phyloP scores from a whole-genome alignment of 352 stramenopile genomes.

The Phytophthora constricta region DNA sequence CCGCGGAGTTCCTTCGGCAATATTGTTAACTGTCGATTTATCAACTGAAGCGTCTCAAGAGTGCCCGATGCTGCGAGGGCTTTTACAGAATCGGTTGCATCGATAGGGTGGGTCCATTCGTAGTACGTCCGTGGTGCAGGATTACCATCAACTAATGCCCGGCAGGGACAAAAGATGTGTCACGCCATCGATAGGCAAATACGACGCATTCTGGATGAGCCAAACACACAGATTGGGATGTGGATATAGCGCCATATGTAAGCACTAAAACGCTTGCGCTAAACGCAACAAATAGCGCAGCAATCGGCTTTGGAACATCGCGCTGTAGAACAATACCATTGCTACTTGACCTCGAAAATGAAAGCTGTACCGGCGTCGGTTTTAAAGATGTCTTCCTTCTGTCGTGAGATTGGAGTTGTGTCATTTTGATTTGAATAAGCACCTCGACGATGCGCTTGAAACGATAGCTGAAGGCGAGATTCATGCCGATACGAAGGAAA shows the following conservation, averaged over 20 bases:
- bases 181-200: constrained; percentile 33
- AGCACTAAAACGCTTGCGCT: constrained; percentile 19
- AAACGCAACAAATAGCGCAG: constrained; percentile 20
- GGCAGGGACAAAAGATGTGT: constrained; percentile 38
- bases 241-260: constrained; percentile 17
- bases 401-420: not conserved
- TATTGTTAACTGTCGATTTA: constrained; percentile 33
- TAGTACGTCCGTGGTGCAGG: constrained; percentile 40
- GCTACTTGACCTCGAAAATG: not conserved
- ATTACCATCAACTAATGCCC: constrained; percentile 39
- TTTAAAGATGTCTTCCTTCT: not conserved
- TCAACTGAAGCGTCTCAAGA: constrained; percentile 41
- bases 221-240: constrained; percentile 19
- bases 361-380: not conserved
- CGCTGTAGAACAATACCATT: constrained; percentile 1
- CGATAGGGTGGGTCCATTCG: constrained; percentile 39
- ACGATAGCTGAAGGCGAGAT: constrained; percentile 43
- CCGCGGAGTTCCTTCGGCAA: constrained; percentile 37
- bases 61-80: constrained; percentile 29
- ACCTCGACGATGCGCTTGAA: constrained; percentile 43
- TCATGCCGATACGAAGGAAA: constrained; percentile 41
- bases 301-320: constrained; percentile 27
- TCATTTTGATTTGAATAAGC: constrained; percentile 17
- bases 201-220: constrained; percentile 38
- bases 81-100: constrained; percentile 33